A percentile compares a stretch with the other conserved stretches of the same genome.
These are phyloP conservation scores for Kwoniella mangroviensis DNA, from an alignment of 768 basidiomycete genomes.

Conservation along the genomic window DNA sequence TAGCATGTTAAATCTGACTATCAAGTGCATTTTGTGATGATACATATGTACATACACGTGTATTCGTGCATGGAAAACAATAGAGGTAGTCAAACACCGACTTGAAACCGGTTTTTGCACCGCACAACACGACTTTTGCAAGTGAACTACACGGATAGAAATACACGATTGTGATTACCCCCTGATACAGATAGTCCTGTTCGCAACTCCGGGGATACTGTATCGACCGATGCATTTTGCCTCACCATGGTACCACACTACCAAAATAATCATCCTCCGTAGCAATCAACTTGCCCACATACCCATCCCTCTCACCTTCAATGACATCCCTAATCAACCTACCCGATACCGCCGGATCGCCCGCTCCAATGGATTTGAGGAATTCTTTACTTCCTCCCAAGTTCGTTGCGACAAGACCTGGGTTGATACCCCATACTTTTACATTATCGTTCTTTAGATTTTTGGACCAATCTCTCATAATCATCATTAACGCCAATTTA, in stretches of 20 bases:
- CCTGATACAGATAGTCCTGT: too few relatives aligned
- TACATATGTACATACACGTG: too few relatives aligned
- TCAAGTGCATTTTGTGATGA: too few relatives aligned
- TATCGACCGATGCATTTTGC: too few relatives aligned
- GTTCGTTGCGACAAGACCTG: constrained; percentile 28
- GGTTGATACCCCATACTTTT: constrained; percentile 22
- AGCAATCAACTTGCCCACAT: constrained; percentile 21
- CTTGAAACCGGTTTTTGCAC: too few relatives aligned
- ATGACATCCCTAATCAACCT: constrained; percentile 27
- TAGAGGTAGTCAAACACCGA: too few relatives aligned
- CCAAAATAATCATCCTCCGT: constrained; percentile 18
- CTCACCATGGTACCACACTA: neutral
- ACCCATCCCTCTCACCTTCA: constrained; percentile 31
- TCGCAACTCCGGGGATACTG: too few relatives aligned
- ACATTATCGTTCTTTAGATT: constrained; percentile 12
- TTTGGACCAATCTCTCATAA: constrained; percentile 14
- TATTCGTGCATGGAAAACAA: too few relatives aligned
- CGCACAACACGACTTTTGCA: too few relatives aligned
- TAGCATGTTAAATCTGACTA: too few relatives aligned
- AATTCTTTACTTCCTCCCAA: constrained; percentile 20
- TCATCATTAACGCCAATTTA: constrained; percentile 14
- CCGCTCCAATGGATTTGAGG: constrained; percentile 22
- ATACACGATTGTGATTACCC: too few relatives aligned
- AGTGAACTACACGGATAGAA: too few relatives aligned
- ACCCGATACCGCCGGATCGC: constrained; percentile 23